Base-by-base conservation (phyloP, 2,329 filamentous ascomycete genomes). In the Botrytis deweyae region DNA sequence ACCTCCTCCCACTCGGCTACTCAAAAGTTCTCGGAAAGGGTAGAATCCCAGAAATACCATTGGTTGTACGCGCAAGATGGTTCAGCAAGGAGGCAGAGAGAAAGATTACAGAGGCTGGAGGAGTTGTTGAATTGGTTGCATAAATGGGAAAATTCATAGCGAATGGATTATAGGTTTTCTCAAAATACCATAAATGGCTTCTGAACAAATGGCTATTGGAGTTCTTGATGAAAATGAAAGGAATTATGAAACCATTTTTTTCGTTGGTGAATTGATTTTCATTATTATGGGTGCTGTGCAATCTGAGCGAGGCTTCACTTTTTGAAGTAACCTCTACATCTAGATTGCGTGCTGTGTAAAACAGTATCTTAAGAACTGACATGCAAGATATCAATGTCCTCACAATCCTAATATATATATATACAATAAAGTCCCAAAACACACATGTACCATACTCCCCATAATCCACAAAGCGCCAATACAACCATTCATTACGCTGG, bases 11-110 rank as follows among this genome's bases (percentile, higher is more conserved):
- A 82, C 92, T 97, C 86, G 96, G 97, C 81, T 99, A 98, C 91
- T 93, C 94, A 84, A 99, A 99, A 89, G 91, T 99, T 80, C 93
- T 99, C 84, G 97, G 96, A 85, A 99, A 99, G 91, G 96, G 96
- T 86, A 92, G 95, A 83, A 88, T 98, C 82, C 95, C 96, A 83
- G 88, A 95, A 83, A 90, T 98, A 82, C 96, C 96, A 80, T 86
- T 99, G 82, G 93, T 99, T 82, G 95, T 99, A 80, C 93, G 93
- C 84, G 95, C 96, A 81, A 89, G 96, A 85, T 98, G 94, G 89
- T 93, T 99, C 87, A 94, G 91, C 89, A 92, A 93, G 85, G 91
- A 97, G 85, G 96, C 96, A 80, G 96, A 99, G 92, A 89, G 93
- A 88, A 99, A 99, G 93, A 98, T 99, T 87, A 97, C 93, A 85